Evolutionary conservation across 345 rosid species (phyloP).

Genomic region (Balakata baccata): DNA sequence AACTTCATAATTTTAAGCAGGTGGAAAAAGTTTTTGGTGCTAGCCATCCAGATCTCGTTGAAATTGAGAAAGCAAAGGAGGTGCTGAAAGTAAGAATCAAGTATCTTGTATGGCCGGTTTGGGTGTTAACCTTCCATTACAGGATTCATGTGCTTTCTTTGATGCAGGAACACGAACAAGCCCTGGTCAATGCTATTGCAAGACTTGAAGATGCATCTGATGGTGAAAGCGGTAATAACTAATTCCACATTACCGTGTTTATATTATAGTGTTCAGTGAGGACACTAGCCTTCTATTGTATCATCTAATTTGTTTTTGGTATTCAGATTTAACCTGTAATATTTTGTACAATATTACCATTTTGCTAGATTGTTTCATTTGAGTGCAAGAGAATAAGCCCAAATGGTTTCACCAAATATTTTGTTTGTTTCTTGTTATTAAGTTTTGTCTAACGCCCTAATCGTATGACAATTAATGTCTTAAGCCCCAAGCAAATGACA

Average conservation of each 20-base stretch:
- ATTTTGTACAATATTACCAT: constrained; percentile 23
- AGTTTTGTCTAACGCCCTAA: neutral
- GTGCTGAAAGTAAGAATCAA: constrained; percentile 58
- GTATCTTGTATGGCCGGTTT: neutral
- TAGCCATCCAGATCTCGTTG: constrained; percentile 59
- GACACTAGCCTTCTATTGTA: constrained; percentile 29
- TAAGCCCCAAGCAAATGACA: neutral
- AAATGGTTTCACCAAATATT: neutral
- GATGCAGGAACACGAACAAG: constrained; percentile 84
- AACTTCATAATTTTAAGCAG: constrained; percentile 36
- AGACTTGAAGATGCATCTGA: constrained; percentile 92
- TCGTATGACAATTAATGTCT: neutral
- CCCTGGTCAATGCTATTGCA: constrained; percentile 81
- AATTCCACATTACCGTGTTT: constrained; percentile 46
- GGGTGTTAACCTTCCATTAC: neutral
- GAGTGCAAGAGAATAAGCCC: neutral
- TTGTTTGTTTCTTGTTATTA: neutral
- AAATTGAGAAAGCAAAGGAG: constrained; percentile 84
- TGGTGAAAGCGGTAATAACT: constrained; percentile 95
- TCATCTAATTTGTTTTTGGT: constrained; percentile 25
- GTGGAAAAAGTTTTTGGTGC: constrained; percentile 79
- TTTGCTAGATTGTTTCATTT: constrained; percentile 11
- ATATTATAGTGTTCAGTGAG: constrained; percentile 26
- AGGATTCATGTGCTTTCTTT: constrained; percentile 12
- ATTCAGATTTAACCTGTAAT: constrained; percentile 29